Percentiles rank a stretch among this genome's conserved stretches.
Conservation (phyloP, 208 protist genomes). For the Trypanosoma caninum region DNA sequence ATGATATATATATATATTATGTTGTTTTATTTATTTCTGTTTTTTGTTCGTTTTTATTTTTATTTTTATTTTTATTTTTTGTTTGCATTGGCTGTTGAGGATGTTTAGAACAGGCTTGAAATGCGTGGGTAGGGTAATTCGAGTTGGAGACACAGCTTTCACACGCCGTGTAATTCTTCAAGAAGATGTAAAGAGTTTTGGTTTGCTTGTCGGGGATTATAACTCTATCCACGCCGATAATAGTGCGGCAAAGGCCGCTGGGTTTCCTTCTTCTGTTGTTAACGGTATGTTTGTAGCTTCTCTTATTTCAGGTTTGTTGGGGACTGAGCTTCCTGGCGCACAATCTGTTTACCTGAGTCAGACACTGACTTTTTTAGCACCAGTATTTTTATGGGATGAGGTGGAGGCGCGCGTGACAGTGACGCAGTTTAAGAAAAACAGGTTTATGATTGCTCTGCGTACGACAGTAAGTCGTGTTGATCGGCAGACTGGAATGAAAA, state of each 20-base stretch:
- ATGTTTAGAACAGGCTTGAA: slow-evolving; percentile 19
- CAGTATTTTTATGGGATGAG: slow-evolving; percentile 79
- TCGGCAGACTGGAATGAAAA: slow-evolving; percentile 33
- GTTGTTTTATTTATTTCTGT: slow-evolving; percentile 14
- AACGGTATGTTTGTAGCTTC: slow-evolving; percentile 84
- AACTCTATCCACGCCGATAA: slow-evolving; percentile 83
- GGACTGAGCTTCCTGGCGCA: slow-evolving; percentile 72
- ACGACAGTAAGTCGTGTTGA: slow-evolving; percentile 65
- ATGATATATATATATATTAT: neutral
- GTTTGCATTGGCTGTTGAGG: slow-evolving; percentile 5
- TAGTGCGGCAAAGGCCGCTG: slow-evolving; percentile 59
- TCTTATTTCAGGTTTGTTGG: slow-evolving; percentile 85
- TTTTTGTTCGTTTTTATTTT: slow-evolving; percentile 4
- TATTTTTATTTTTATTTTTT: slow-evolving; percentile 6
- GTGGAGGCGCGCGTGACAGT: slow-evolving; percentile 68
- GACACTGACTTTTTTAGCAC: slow-evolving; percentile 61
- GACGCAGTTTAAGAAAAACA: slow-evolving; percentile 56
- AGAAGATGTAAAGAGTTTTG: slow-evolving; percentile 66
- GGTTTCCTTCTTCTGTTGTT: slow-evolving; percentile 72
- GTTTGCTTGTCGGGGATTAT: slow-evolving; percentile 70
- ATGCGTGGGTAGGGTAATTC: slow-evolving; percentile 37
- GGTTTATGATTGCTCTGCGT: slow-evolving; percentile 64
- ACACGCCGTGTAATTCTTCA: slow-evolving; percentile 45
- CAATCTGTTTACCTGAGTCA: slow-evolving; percentile 89
- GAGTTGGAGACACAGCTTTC: slow-evolving; percentile 50